phyloP scores from a whole-genome alignment of 306 rosid genomes.

The Begonia peltatifolia region DNA sequence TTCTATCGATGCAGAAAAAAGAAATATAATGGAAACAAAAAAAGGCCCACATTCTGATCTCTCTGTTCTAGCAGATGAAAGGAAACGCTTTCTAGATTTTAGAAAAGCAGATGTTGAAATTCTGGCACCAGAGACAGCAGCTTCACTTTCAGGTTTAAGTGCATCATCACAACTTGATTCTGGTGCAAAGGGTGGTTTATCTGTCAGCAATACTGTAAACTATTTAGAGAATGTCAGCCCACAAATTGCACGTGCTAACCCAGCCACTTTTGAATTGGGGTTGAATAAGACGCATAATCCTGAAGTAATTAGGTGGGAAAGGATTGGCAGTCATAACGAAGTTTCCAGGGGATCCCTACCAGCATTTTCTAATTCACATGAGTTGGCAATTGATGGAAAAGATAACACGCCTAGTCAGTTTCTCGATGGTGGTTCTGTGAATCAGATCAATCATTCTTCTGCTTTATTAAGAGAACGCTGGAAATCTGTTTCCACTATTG shows the following conservation, averaged over 20 bases:
- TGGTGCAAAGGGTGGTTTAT: constrained; percentile 34
- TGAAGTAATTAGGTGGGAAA: constrained; percentile 40
- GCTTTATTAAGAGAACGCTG: constrained; percentile 57
- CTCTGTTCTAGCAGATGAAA: constrained; percentile 36
- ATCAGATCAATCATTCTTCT: constrained; percentile 37
- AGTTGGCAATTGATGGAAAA: constrained; percentile 46
- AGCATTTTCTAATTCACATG: constrained; percentile 45
- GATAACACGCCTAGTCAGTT: constrained; percentile 41
- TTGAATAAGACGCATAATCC: constrained; percentile 27
- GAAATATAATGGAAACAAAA: constrained; percentile 33
- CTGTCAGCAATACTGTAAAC: constrained; percentile 35
- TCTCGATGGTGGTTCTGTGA: constrained; percentile 37
- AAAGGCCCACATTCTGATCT: constrained; percentile 29
- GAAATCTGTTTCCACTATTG: constrained; percentile 55
- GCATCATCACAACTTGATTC: constrained; percentile 35
- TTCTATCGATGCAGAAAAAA: constrained; percentile 49
- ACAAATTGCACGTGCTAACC: constrained; percentile 49
- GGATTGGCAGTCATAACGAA: constrained; percentile 40
- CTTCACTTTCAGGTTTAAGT: constrained; percentile 30
- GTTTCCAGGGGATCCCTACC: constrained; percentile 44
- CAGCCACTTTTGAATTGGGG: constrained; percentile 33
- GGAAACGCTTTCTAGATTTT: constrained; percentile 22
- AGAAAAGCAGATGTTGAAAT: constrained; percentile 46
- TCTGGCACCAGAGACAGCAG: constrained; percentile 39
- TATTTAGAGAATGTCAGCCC: constrained; percentile 41